Conservation (phyloP, 805 yeast species). For the Monosporozyma aerobia region DNA sequence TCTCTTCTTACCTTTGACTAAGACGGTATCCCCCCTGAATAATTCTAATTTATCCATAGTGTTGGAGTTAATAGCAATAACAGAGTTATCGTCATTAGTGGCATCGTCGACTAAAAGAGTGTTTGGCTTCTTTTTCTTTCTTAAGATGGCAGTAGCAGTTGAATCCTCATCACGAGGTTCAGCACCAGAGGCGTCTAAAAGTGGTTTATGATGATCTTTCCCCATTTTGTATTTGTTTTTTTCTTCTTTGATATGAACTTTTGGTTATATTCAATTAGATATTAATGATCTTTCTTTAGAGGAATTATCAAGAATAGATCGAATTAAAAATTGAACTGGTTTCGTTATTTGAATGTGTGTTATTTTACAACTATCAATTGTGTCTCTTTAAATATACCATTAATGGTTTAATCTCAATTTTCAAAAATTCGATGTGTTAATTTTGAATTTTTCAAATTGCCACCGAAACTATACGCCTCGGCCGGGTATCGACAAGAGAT, state of each 20-base stretch:
- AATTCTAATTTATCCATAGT: constrained; percentile 92
- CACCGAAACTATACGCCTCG: not conserved
- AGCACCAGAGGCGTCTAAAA: constrained; percentile 62
- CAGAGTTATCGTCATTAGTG: constrained; percentile 92
- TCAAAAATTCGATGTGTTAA: not conserved
- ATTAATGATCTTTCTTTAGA: not conserved
- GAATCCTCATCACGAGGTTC: constrained; percentile 48
- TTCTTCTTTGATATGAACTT: not conserved
- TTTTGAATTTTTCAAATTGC: not conserved
- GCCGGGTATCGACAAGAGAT: not conserved
- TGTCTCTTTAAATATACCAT: not conserved
- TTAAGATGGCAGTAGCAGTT: constrained; percentile 94
- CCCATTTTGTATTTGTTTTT: constrained; percentile 16
- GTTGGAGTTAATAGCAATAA: constrained; percentile 86
- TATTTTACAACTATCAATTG: not conserved
- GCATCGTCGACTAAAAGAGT: constrained; percentile 95
- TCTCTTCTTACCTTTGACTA: constrained; percentile 96
- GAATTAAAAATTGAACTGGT: not conserved
- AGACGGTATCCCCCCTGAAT: constrained; percentile 96
- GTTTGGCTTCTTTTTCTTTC: constrained; percentile 96
- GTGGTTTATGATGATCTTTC: constrained; percentile 36
- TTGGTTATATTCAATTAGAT: not conserved
- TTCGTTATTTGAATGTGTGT: not conserved
- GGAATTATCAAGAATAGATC: not conserved
- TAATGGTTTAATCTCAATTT: not conserved